These are phyloP conservation scores for Pseudogymnoascus sp. DNA, from an alignment of 2,329 filamentous ascomycete species.

Conservation along the genomic window DNA sequence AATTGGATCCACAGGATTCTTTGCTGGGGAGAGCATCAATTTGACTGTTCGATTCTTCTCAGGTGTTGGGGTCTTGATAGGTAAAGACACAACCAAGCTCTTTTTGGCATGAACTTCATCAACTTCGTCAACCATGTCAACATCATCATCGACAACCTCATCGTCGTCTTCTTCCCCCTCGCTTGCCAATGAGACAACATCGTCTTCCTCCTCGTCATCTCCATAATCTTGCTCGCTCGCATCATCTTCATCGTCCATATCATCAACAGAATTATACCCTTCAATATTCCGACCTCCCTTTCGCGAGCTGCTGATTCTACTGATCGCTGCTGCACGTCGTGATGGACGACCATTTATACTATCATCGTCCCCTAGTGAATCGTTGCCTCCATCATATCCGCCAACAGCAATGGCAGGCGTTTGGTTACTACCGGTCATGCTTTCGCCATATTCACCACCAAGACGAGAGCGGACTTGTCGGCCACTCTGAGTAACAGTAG, in stretches of 20 bases:
- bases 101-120: slow-evolving; percentile 39
- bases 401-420: slow-evolving; percentile 21
- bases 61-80: slow-evolving; percentile 34
- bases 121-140: slow-evolving; percentile 45
- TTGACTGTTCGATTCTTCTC: slow-evolving; percentile 25
- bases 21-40: slow-evolving; percentile 24
- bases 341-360: slow-evolving; percentile 30
- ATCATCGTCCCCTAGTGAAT: slow-evolving; percentile 37
- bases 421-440: slow-evolving; percentile 42
- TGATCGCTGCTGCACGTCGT: slow-evolving; percentile 29
- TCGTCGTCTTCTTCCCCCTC: slow-evolving; percentile 38
- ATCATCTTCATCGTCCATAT: slow-evolving; percentile 57
- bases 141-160: slow-evolving; percentile 37
- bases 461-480: slow-evolving; percentile 63
- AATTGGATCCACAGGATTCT: background rate
- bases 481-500: slow-evolving; percentile 73
- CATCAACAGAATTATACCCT: slow-evolving; percentile 50
- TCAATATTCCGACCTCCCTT: slow-evolving; percentile 40
- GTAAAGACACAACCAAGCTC: slow-evolving; percentile 69
- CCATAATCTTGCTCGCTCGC: slow-evolving; percentile 67
- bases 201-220: slow-evolving; percentile 63
- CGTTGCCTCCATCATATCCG: slow-evolving; percentile 35
- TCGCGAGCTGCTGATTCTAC: slow-evolving; percentile 16
- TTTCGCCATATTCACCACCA: slow-evolving; percentile 47
- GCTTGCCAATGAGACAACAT: slow-evolving; percentile 54